Conservation (phyloP, 371 early-diverging fungal species). For the Batrachochytrium dendrobatidis region DNA sequence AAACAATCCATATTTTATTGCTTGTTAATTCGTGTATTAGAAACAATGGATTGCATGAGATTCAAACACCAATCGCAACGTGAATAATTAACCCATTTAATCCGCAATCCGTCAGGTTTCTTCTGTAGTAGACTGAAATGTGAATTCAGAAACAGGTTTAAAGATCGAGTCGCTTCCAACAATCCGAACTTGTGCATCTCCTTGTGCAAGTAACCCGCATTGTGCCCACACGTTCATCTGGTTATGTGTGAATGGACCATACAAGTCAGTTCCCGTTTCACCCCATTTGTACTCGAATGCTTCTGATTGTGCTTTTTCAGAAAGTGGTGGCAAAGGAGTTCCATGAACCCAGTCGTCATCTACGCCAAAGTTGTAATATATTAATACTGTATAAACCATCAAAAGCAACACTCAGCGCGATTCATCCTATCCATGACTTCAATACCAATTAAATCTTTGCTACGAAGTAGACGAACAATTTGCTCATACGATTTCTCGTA, state of each 20-base stretch:
- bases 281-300: slow-evolving; percentile 20
- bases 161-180: no score
- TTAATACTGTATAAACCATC: background rate
- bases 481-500: slow-evolving; percentile 74
- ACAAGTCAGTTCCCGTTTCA: slow-evolving; percentile 12
- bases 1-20: no score
- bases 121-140: no score
- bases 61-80: no score
- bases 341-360: slow-evolving; percentile 28
- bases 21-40: no score
- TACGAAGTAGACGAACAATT: slow-evolving; percentile 59
- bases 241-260: slow-evolving; percentile 17
- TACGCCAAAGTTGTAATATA: background rate
- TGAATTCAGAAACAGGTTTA: no score
- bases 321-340: slow-evolving; percentile 14
- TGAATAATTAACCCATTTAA: no score
- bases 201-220: slow-evolving; percentile 1
- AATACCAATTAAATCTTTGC: slow-evolving; percentile 44
- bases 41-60: no score
- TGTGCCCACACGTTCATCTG: slow-evolving; percentile 21
- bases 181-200: slow-evolving; percentile 1
- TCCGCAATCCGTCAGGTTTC: no score
- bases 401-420: background rate
- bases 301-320: background rate
- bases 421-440: background rate